A percentile compares a stretch with the other conserved stretches of the same genome.
Conservation (phyloP, 164 flowering plant genomes). For the Amborella trichopoda region DNA sequence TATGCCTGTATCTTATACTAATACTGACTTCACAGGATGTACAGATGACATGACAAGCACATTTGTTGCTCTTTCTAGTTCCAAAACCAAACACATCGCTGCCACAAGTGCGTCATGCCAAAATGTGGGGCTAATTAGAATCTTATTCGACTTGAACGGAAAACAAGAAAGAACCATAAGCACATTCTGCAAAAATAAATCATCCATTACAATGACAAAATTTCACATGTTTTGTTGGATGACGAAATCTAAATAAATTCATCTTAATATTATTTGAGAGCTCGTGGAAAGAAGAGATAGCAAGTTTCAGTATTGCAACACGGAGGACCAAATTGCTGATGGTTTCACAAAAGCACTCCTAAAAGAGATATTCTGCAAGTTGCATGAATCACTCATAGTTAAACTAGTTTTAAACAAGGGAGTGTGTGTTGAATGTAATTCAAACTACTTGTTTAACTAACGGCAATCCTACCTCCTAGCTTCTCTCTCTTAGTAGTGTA, state of each 20-base stretch:
- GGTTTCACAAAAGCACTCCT: not conserved
- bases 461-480: too few relatives aligned
- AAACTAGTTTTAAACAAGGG: not conserved
- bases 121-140: not conserved
- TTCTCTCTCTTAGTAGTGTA: too few relatives aligned
- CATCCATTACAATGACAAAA: too few relatives aligned
- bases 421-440: too few relatives aligned
- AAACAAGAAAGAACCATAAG: not conserved
- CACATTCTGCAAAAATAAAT: not conserved
- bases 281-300: not conserved
- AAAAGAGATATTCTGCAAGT: not conserved
- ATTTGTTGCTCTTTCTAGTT: slow-evolving; percentile 1
- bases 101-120: not conserved
- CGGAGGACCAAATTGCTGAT: not conserved
- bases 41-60: too few relatives aligned
- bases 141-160: not conserved
- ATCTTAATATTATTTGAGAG: too few relatives aligned
- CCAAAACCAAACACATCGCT: not conserved
- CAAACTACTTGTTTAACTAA: too few relatives aligned
- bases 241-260: too few relatives aligned
- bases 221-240: too few relatives aligned
- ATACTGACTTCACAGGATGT: too few relatives aligned
- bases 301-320: not conserved
- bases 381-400: not conserved
- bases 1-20: too few relatives aligned